phyloP scores from a whole-genome alignment of 202 grass and related monocot genomes.

The Dendrocalamus latiflorus region DNA sequence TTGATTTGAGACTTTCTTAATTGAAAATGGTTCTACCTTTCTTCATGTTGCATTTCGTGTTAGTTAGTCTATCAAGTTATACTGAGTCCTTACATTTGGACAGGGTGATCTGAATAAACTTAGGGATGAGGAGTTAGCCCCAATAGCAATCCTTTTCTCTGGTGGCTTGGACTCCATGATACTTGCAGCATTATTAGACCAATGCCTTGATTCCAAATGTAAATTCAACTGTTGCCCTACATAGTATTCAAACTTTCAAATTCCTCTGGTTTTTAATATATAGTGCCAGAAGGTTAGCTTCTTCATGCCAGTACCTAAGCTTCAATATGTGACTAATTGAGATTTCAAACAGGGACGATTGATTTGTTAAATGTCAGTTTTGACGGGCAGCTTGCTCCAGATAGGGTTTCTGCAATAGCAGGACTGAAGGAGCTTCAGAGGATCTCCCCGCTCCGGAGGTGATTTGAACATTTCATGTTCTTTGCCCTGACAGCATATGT shows the following conservation, averaged over 20 bases:
- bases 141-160: constrained; percentile 89
- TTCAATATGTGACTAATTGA: constrained; percentile 14
- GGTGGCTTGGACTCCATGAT: constrained; percentile 97
- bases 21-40: background rate
- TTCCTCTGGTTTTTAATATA: background rate
- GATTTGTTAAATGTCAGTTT: constrained; percentile 99
- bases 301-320: background rate
- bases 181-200: constrained; percentile 77
- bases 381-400: constrained; percentile 79
- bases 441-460: constrained; percentile 50
- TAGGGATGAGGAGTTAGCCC: constrained; percentile 41
- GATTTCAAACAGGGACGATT: constrained; percentile 55
- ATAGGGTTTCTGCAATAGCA: constrained; percentile 73
- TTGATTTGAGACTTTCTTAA: background rate
- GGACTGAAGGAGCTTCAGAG: constrained; percentile 79
- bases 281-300: background rate
- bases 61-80: constrained; percentile 18
- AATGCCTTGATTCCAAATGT: constrained; percentile 74
- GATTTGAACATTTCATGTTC: no score
- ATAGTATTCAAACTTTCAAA: background rate
- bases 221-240: constrained; percentile 32
- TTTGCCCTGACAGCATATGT: no score
- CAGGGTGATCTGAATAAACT: constrained; percentile 42
- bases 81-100: constrained; percentile 24
- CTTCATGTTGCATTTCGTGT: constrained; percentile 1